Percentiles rank a stretch among this genome's conserved stretches.
Evolutionary conservation across 2,329 filamentous ascomycete genomes (phyloP).

Genomic region (Aspergillus alliaceus): DNA sequence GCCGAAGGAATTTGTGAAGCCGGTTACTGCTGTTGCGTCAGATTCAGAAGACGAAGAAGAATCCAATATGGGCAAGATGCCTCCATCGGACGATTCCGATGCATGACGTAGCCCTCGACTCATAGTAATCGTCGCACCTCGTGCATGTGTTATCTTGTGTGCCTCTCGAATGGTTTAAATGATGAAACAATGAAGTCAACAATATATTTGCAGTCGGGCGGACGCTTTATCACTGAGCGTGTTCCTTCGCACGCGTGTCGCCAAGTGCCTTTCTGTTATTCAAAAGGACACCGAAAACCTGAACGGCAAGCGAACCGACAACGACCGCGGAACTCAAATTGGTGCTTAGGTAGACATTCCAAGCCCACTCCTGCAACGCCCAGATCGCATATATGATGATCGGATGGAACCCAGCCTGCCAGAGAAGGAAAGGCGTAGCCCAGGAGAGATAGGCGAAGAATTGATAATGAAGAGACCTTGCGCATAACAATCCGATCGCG

Average conservation of each 20-base stretch:
- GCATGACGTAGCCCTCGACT: conserved; percentile 48
- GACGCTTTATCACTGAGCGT: conserved; percentile 21
- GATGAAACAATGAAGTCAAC: background rate
- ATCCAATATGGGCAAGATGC: conserved; percentile 80
- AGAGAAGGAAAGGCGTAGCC: conserved; percentile 83
- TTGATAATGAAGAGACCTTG: conserved; percentile 88
- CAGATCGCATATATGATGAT: conserved; percentile 68
- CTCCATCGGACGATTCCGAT: conserved; percentile 76
- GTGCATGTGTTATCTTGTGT: background rate
- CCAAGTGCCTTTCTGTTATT: conserved; percentile 31
- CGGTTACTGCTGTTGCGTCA: conserved; percentile 51
- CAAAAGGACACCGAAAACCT: conserved; percentile 63
- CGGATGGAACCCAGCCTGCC: conserved; percentile 71
- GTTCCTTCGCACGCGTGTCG: conserved; percentile 20
- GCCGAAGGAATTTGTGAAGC: conserved; percentile 77
- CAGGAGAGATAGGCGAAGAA: conserved; percentile 92
- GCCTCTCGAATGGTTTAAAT: background rate
- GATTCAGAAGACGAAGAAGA: conserved; percentile 71
- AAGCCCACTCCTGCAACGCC: conserved; percentile 83
- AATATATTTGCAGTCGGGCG: background rate
- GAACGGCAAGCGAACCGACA: conserved; percentile 67
- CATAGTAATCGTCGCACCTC: background rate
- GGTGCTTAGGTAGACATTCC: conserved; percentile 91
- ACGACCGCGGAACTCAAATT: conserved; percentile 64
- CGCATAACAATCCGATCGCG: conserved; percentile 78